Evolutionary conservation across 2,329 filamentous ascomycete species (phyloP).

Genomic region (Paraphaeosphaeria sporulosa): DNA sequence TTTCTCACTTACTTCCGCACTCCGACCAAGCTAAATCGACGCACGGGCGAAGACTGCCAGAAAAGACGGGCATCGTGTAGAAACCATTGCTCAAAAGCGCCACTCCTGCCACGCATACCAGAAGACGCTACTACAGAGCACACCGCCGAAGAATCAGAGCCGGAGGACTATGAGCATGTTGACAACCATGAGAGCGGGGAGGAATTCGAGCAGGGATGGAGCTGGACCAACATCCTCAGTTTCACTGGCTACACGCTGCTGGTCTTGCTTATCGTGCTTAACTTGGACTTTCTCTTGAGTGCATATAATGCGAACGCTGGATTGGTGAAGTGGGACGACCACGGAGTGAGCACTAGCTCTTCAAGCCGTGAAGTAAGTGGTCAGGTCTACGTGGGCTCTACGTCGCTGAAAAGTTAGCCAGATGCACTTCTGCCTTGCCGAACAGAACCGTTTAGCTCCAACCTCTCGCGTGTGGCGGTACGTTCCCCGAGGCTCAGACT

Average conservation of each 20-base stretch:
- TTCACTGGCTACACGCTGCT: constrained; percentile 11
- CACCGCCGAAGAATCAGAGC: constrained; percentile 20
- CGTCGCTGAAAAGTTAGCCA: constrained; percentile 3
- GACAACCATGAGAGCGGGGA: constrained; percentile 1
- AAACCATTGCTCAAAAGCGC: not conserved
- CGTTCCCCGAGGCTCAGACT: constrained; percentile 4
- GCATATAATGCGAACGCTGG: not conserved
- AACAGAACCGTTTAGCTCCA: constrained; percentile 25
- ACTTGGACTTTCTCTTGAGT: constrained; percentile 15
- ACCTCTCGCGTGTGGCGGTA: constrained; percentile 27
- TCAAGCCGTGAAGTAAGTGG: constrained; percentile 1
- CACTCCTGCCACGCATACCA: constrained; percentile 8
- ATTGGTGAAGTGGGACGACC: not conserved
- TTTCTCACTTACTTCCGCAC: constrained; percentile 25
- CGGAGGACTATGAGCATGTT: constrained; percentile 17
- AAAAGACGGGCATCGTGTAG: constrained; percentile 9
- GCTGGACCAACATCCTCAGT: not conserved
- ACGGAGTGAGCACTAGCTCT: not conserved
- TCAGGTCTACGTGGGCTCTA: not conserved
- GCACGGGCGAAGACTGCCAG: constrained; percentile 1
- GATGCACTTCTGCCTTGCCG: constrained; percentile 31
- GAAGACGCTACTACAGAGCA: constrained; percentile 10
- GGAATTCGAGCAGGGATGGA: not conserved
- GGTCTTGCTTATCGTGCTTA: constrained; percentile 15
- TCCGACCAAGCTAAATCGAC: not conserved